phyloP scores from a whole-genome alignment of 768 basidiomycete species.

The Phylloporus scabripes region DNA sequence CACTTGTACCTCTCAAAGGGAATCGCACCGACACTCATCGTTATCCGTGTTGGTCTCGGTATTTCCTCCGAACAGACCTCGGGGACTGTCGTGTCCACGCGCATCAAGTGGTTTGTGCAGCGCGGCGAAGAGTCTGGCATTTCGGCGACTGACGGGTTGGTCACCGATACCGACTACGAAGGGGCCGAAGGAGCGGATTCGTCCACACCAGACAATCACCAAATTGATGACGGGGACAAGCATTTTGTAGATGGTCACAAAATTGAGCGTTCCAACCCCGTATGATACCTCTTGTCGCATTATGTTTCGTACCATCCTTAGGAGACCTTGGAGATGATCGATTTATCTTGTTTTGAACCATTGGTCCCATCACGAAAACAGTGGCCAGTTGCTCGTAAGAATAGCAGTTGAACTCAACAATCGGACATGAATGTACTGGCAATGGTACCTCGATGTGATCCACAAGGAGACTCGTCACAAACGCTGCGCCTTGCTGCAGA shows the following conservation, averaged over 20 bases:
- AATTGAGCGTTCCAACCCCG: background rate
- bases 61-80: slow-evolving; percentile 23
- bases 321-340: background rate
- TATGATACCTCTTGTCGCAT: background rate
- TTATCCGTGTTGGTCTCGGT: slow-evolving; percentile 32
- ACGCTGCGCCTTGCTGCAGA: too few relatives aligned
- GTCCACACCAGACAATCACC: background rate
- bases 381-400: background rate
- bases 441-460: background rate
- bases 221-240: background rate
- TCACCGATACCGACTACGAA: slow-evolving; percentile 18
- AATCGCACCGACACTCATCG: slow-evolving; percentile 33
- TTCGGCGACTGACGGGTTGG: slow-evolving; percentile 18
- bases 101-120: slow-evolving; percentile 20
- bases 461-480: too few relatives aligned
- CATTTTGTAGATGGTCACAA: background rate
- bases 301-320: background rate
- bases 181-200: slow-evolving; percentile 4
- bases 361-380: background rate
- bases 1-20: slow-evolving; percentile 16
- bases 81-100: slow-evolving; percentile 15
- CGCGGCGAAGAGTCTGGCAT: slow-evolving; percentile 9
- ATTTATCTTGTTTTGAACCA: background rate
- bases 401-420: background rate
- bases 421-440: background rate